Base-by-base conservation (phyloP, 306 rosid species). In the Crotalaria pallida region DNA sequence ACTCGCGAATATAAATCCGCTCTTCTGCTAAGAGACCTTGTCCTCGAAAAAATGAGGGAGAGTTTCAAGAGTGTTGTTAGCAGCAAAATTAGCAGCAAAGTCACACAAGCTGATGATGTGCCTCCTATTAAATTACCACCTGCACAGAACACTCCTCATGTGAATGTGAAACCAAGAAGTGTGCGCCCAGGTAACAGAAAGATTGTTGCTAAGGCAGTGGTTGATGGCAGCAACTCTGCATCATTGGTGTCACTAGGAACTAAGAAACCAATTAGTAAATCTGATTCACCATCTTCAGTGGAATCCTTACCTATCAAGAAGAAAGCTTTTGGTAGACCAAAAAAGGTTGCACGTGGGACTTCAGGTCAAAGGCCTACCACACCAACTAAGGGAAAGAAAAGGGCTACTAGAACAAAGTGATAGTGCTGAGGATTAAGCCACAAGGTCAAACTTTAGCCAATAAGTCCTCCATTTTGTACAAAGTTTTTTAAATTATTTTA, bases 1-100 rank as follows among this genome's bases (percentile, higher is more conserved):
- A 88, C 92, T 4, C 85, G 84, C 0, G 98, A 89, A 40, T 77
- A 89, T 79, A 84, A 83, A 69, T 70, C 89, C 11, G 96, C 96
- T 57, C 61, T 76, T 11, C 65, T 80, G 9, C 87, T 89, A 12
- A 81, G 96, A 79, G 85, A 85, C 75, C 22, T 78, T 38, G 71
- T 84, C 51, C 76, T 82, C 58, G 75, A 73, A 58, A 86, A 72
- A 72, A 51, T 89, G 78, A 72, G 44, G 58, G 83, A 64, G 69
- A 77, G 59, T 78, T 52, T 59, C n/a, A 81, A 79, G 41, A 43
- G 31, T 23, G 70, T 36, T 10, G 71, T 33, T 57, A 74, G 58
- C 36, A 31, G 36, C 76, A 71, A 69, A 70, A 68, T 48, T 57
- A 74, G 58, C 36, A 31, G 36, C 76, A 71, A 69, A 70, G 71